A percentile compares a stretch with the other conserved stretches of the same genome.
phyloP scores from a whole-genome alignment of 2,329 filamentous ascomycete genomes.

The Fusarium domesticum region DNA sequence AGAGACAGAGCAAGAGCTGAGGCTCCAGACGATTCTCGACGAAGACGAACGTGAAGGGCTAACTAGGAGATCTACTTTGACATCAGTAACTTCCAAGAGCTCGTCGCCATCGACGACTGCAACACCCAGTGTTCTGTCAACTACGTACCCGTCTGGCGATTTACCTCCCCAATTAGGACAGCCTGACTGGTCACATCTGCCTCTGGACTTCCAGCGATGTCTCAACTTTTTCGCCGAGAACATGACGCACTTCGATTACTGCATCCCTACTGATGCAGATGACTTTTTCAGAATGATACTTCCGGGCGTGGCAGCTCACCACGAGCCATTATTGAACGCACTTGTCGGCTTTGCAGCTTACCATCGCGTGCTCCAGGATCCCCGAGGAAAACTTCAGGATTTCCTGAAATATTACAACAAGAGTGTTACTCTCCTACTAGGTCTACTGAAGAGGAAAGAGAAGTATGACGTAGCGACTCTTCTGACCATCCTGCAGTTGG shows the following conservation, averaged over 20 bases:
- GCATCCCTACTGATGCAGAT: constrained; percentile 65
- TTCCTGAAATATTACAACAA: constrained; percentile 91
- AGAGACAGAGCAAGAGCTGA: constrained; percentile 41
- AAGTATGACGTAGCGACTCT: constrained; percentile 71
- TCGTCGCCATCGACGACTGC: constrained; percentile 50
- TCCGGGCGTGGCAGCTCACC: constrained; percentile 65
- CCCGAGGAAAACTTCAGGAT: constrained; percentile 69
- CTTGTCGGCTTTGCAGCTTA: constrained; percentile 87
- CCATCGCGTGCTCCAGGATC: constrained; percentile 69
- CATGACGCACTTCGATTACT: constrained; percentile 80
- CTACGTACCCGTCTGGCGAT: constrained; percentile 27
- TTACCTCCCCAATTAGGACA: constrained; percentile 25
- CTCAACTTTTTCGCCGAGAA: constrained; percentile 75
- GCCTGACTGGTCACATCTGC: constrained; percentile 56
- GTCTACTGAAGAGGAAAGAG: constrained; percentile 67
- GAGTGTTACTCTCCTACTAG: constrained; percentile 74
- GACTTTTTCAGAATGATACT: constrained; percentile 73
- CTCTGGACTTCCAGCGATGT: constrained; percentile 72
- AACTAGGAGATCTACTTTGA: constrained; percentile 12
- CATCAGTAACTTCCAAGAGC: constrained; percentile 41
- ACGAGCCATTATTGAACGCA: constrained; percentile 81
- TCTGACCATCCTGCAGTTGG: constrained; percentile 84
- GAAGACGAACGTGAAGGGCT: constrained; percentile 49
- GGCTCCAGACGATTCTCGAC: constrained; percentile 53
- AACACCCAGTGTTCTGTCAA: constrained; percentile 33